These are phyloP conservation scores for Phaeosphaeriaceae sp. DNA, from an alignment of 2,329 filamentous ascomycete genomes.

Conservation along the genomic window DNA sequence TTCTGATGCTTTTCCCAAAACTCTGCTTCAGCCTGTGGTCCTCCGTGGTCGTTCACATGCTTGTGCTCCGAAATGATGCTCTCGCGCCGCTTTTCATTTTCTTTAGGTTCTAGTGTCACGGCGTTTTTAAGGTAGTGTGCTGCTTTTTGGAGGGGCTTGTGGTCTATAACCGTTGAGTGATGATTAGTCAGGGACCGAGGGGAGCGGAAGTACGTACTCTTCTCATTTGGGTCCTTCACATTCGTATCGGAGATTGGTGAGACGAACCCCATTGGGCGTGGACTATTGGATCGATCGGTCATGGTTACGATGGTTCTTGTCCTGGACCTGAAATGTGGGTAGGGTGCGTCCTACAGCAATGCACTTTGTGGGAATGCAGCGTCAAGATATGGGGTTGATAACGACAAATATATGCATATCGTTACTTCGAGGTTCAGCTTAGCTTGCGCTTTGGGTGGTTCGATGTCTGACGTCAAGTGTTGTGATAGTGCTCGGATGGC, in stretches of 20 bases:
- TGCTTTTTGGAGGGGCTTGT: constrained; percentile 1
- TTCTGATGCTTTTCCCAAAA: constrained; percentile 5
- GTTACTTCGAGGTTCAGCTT: not conserved
- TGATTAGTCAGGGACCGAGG: too few species aligned
- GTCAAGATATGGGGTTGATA: not conserved
- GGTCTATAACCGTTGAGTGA: not conserved
- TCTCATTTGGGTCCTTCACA: not conserved
- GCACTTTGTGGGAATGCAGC: too few species aligned
- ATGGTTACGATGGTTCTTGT: not conserved
- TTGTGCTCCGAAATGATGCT: not conserved
- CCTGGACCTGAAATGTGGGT: not conserved
- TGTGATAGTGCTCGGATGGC: constrained; percentile 1
- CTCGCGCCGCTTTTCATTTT: constrained; percentile 1
- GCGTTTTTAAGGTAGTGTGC: constrained; percentile 8
- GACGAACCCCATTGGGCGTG: constrained; percentile 6
- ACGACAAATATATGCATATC: not conserved
- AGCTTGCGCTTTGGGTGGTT: not conserved
- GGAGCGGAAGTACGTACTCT: not conserved
- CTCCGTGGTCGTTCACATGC: constrained; percentile 6
- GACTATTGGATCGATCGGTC: not conserved
- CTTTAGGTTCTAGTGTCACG: constrained; percentile 3
- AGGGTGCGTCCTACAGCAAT: not conserved
- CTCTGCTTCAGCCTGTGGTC: not conserved
- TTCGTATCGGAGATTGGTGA: constrained; percentile 9
- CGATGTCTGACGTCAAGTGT: constrained; percentile 6